Percentiles rank a stretch among this genome's conserved stretches.
Conservation (phyloP, 768 basidiomycete species). For the Lyophyllum atratum region DNA sequence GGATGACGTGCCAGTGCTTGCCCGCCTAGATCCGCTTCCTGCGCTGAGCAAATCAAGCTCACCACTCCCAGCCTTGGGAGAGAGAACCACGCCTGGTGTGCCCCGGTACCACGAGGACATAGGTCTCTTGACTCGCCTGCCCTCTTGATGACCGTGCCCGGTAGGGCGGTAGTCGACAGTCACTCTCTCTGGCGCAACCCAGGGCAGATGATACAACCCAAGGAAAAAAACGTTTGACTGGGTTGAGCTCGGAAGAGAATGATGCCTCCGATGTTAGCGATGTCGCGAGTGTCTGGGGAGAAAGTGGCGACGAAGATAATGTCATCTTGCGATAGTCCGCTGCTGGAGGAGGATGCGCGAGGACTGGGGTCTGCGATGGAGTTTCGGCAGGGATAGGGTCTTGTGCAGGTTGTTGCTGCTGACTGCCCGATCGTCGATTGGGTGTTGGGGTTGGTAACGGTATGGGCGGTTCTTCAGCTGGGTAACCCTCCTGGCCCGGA, state of each 20-base stretch:
- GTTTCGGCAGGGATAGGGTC: slow-evolving; percentile 5
- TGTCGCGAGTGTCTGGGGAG: slow-evolving; percentile 19
- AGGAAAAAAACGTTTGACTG: slow-evolving; percentile 44
- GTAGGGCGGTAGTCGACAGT: slow-evolving; percentile 47
- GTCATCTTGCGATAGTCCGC: slow-evolving; percentile 42
- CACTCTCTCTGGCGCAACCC: slow-evolving; percentile 46
- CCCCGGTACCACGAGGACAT: slow-evolving; percentile 36
- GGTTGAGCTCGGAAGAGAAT: slow-evolving; percentile 36
- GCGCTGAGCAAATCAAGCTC: slow-evolving; percentile 34
- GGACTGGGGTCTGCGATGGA: slow-evolving; percentile 29
- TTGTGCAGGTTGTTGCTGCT: slow-evolving; percentile 7
- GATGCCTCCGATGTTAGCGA: slow-evolving; percentile 35
- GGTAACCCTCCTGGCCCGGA: slow-evolving; percentile 13
- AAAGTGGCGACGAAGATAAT: slow-evolving; percentile 24
- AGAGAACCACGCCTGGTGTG: slow-evolving; percentile 22
- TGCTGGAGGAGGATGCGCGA: slow-evolving; percentile 32
- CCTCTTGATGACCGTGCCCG: slow-evolving; percentile 18
- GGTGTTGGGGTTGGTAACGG: slow-evolving; percentile 12
- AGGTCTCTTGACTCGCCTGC: slow-evolving; percentile 25
- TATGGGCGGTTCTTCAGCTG: slow-evolving; percentile 4
- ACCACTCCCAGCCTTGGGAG: slow-evolving; percentile 24
- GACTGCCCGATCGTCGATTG: slow-evolving; percentile 12
- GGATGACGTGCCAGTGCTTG: slow-evolving; percentile 21
- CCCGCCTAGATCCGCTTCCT: slow-evolving; percentile 24
- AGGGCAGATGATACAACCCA: slow-evolving; percentile 44